Percentiles rank a stretch among this genome's conserved stretches.
Conservation (phyloP, 345 rosid species). For the Rhizophora mangle region DNA sequence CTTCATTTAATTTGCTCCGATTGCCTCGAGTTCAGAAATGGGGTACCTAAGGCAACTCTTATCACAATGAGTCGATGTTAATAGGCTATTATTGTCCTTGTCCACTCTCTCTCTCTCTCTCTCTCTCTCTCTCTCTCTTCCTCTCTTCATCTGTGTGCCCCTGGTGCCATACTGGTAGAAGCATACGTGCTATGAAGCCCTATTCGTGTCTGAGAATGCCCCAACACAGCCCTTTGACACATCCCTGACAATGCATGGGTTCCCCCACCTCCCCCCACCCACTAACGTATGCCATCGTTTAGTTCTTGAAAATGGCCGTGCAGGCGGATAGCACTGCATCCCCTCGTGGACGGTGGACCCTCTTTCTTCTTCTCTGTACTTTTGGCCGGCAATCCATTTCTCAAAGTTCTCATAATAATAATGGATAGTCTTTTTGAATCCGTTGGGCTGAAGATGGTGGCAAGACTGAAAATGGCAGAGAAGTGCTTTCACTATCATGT, state of each 20-base stretch:
- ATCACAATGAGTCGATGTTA: too few species aligned
- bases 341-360: not conserved
- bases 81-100: too few species aligned
- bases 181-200: not conserved
- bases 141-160: not conserved
- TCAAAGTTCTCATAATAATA: too few species aligned
- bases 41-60: too few species aligned
- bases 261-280: slow-evolving; percentile 9
- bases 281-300: too few species aligned
- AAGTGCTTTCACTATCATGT: not conserved
- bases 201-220: slow-evolving; percentile 15
- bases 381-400: too few species aligned
- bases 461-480: too few species aligned
- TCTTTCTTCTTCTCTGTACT: too few species aligned
- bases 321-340: not conserved
- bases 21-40: too few species aligned
- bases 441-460: too few species aligned
- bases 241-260: slow-evolving; percentile 14
- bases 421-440: too few species aligned
- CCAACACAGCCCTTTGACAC: slow-evolving; percentile 1
- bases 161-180: not conserved
- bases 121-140: not conserved
- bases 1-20: too few species aligned
- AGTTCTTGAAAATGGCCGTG: slow-evolving; percentile 9
- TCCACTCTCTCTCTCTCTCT: not conserved